Base-by-base conservation (phyloP, 106 monocot species). In the Narthecium ossifragum region DNA sequence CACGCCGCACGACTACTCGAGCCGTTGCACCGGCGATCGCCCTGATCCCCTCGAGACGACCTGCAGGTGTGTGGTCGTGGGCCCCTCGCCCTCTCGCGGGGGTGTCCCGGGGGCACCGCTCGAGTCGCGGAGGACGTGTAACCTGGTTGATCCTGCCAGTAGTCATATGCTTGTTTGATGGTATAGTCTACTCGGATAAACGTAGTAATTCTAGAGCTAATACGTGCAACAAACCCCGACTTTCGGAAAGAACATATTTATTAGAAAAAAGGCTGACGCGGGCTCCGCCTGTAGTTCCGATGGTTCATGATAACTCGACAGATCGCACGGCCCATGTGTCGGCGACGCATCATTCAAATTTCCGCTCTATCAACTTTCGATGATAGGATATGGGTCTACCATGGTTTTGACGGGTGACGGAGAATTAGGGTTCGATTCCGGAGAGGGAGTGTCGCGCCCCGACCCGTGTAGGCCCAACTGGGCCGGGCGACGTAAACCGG, bases 201-300 rank as follows among this genome's bases (percentile, higher is more conserved):
- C 63, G 21, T 72, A 64, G 63, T 72, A 72, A 57, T 72, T 72
- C 48, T 57, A 72, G 72, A 63, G 64, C 26, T 72, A 65, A 73
- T 73, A 65, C 65, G 30, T 73, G 51, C 72, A 71, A 48, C 57
- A 65, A 73, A 63, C 30, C 60, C 60, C 39, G 31, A 74, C 74
- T 61, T 53, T 46, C 36, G 52, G 53, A 74, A 74, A 61, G 66
- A 61, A 55, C 27, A 53, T 60, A 60, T 60, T 61, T 74, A 61
- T 54, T 54, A 54, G 59, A 60, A 54, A 43, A 61, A 70, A 61
- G 61, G 69, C 25, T 31, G n/a, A 69, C 21, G 45, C 26, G 47
- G 47, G n/a, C n/a, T n/a, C n/a, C n/a, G n/a, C n/a, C n/a, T n/a
- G n/a, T n/a, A n/a, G n/a, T n/a, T n/a, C n/a, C n/a, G n/a, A n/a